Base-by-base conservation (phyloP, 495 filamentous ascomycete species). In the Aspergillus baeticus region DNA sequence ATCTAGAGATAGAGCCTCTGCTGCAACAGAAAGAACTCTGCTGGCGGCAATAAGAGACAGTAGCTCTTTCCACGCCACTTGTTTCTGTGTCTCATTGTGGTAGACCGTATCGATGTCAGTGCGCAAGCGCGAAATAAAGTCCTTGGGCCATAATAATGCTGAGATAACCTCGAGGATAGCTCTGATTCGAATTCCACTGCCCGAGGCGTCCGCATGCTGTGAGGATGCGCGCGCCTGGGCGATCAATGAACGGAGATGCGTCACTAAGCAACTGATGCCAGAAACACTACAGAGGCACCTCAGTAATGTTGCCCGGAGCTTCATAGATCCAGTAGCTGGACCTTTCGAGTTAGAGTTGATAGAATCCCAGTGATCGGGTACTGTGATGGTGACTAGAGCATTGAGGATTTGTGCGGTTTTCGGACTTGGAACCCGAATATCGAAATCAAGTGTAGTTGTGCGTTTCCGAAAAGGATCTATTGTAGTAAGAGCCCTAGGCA, bases 281-380 rank as follows among this genome's bases (percentile, higher is more conserved):
- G 84, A 72, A 26, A 91, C 72, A 56, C 86, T 95, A 50, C 78
- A 78, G 2, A 98, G 74, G 64, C 87, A 92, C 63, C 74, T 71
- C 6, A 90, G 51, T 13, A 98, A 67, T 5, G 81, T 64, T 26
- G 55, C 69, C 42, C 68, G 69, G 34, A 59, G 17, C 54, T 75
- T 79, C 18, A 43, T 45, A 50, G 68, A 64, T 52, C 60, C 63
- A 34, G 67, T 51, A 37, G 65, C 68, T 11, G 59, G 66, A 18
- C 55, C 55, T 43, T 62, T 61, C 13, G 71, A 72, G 51, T 76
- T 75, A 57, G 78, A 71, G 51, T 77, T 69, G 23, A 91, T 59
- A 26, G 80, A 58, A n/a, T 72, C 55, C 92, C 92, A 96, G 68
- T 89, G 91, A 60, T 89, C 85, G 5, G 89, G 87, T 6, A 92